A percentile compares a stretch with the other conserved stretches of the same genome.
Conservation (phyloP, 139 green algal species). For the Picochlorum sp. region DNA sequence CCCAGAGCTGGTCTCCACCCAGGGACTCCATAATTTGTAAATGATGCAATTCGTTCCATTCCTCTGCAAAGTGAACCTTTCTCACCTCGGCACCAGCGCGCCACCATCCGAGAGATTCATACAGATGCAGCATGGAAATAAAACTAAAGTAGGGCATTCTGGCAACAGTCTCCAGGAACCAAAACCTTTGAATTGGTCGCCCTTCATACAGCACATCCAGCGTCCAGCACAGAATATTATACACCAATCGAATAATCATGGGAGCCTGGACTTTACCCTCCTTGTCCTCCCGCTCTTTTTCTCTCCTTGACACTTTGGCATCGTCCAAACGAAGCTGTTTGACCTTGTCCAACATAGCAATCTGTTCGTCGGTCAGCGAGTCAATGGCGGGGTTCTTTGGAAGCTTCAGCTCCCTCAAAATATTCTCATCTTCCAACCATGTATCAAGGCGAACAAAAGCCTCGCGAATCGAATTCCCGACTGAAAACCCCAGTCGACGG, state of each 20-base stretch:
- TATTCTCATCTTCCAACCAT: conserved; percentile 32
- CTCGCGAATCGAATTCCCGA: not conserved
- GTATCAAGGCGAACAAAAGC: conserved; percentile 19
- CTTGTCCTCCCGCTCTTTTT: conserved; percentile 42
- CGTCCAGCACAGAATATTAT: conserved; percentile 56
- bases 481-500: not conserved
- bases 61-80: conserved; percentile 86
- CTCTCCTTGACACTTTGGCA: conserved; percentile 60
- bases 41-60: conserved; percentile 91
- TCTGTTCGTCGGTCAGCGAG: conserved; percentile 13
- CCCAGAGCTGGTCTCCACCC: conserved; percentile 84
- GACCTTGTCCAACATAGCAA: conserved; percentile 35
- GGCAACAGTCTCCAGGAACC: conserved; percentile 88
- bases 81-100: conserved; percentile 67
- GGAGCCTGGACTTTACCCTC: conserved; percentile 4
- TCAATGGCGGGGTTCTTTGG: conserved; percentile 7
- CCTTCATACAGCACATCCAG: conserved; percentile 67
- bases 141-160: conserved; percentile 97
- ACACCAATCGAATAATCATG: conserved; percentile 45
- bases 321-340: conserved; percentile 62
- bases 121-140: conserved; percentile 90
- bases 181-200: conserved; percentile 75
- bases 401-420: conserved; percentile 38
- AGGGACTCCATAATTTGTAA: conserved; percentile 94
- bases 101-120: conserved; percentile 86